Conservation (phyloP, 2,329 filamentous ascomycete species). For the Fusarium sp. region DNA sequence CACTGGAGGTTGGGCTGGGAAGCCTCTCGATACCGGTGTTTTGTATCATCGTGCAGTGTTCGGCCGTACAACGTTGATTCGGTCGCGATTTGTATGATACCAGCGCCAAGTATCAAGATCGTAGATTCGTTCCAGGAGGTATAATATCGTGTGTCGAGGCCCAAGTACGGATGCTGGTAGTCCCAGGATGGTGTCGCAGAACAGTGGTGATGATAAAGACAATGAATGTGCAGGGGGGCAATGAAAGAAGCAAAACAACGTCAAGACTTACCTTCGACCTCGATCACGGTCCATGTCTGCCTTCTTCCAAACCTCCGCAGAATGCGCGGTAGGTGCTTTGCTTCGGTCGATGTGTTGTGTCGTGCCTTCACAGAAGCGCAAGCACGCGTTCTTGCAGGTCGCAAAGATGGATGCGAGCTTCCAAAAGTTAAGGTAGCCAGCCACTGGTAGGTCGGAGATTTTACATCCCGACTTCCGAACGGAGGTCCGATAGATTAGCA, state of each 20-base stretch:
- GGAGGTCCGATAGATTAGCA: slow-evolving; percentile 12
- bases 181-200: slow-evolving; percentile 24
- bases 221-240: slow-evolving; percentile 2
- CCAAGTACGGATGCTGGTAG: slow-evolving; percentile 1
- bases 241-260: slow-evolving; percentile 17
- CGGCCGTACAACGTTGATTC: background rate
- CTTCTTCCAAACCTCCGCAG: slow-evolving; percentile 1
- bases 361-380: slow-evolving; percentile 32
- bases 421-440: slow-evolving; percentile 14
- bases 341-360: slow-evolving; percentile 10
- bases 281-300: slow-evolving; percentile 53
- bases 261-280: slow-evolving; percentile 51
- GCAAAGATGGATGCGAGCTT: slow-evolving; percentile 28
- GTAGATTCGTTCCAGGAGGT: slow-evolving; percentile 2
- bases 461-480: slow-evolving; percentile 32
- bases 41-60: slow-evolving; percentile 5
- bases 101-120: background rate
- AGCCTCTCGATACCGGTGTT: background rate
- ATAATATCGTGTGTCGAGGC: slow-evolving; percentile 1
- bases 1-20: background rate
- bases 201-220: slow-evolving; percentile 12
- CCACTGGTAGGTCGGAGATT: slow-evolving; percentile 40
- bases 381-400: slow-evolving; percentile 39
- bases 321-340: slow-evolving; percentile 23
- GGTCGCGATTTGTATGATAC: background rate